A percentile compares a stretch with the other conserved stretches of the same genome.
These are phyloP conservation scores for Monilinia aucupariae DNA, from an alignment of 2,329 filamentous ascomycete genomes.

Conservation along the genomic window DNA sequence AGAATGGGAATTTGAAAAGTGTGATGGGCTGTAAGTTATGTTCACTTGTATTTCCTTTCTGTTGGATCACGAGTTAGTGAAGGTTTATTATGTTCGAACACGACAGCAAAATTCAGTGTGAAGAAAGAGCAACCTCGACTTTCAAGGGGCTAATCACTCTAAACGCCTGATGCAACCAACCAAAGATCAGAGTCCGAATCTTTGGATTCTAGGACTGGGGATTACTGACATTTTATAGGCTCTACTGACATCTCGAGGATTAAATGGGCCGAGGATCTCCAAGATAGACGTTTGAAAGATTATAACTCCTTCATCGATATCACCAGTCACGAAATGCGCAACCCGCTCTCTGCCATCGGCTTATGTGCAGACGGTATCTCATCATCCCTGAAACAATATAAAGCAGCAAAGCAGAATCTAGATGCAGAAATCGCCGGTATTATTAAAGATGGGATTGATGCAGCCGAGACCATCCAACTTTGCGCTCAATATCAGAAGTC, in stretches of 20 bases:
- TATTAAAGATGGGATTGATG: conserved; percentile 59
- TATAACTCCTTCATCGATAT: conserved; percentile 77
- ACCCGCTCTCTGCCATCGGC: too few relatives aligned
- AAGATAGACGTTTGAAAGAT: conserved; percentile 44
- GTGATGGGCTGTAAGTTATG: conserved; percentile 53
- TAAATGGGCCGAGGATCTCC: conserved; percentile 50
- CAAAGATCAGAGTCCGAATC: too few relatives aligned
- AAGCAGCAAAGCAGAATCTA: conserved; percentile 30
- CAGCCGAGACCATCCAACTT: conserved; percentile 68
- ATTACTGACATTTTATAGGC: conserved; percentile 41
- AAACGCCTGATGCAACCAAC: too few relatives aligned
- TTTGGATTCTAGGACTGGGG: conserved; percentile 33
- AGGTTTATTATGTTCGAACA: neutral
- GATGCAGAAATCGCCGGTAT: conserved; percentile 39
- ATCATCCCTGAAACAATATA: conserved; percentile 39
- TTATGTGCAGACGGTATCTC: conserved; percentile 66
- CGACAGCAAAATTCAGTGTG: neutral
- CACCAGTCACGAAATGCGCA: conserved; percentile 58
- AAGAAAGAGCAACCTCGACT: neutral
- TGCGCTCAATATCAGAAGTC: conserved; percentile 71
- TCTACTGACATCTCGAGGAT: conserved; percentile 81
- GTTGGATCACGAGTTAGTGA: conserved; percentile 46
- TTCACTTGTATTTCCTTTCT: conserved; percentile 51
- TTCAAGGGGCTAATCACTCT: neutral
- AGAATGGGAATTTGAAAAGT: conserved; percentile 60